These are phyloP conservation scores for Catharanthus roseus DNA, from an alignment of 257 asterid species.

Conservation along the genomic window DNA sequence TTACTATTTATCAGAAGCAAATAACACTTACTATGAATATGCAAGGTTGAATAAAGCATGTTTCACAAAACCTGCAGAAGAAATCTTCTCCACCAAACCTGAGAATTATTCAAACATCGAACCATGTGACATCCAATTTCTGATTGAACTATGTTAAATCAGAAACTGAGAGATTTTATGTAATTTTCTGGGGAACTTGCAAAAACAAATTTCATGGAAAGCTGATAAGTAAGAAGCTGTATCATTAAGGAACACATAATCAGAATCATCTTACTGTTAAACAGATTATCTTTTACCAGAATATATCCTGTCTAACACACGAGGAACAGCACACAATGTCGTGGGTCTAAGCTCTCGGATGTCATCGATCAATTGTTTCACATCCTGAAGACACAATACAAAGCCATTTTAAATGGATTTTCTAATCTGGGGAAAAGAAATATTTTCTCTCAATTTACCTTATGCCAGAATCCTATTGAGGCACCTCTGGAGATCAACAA, in stretches of 20 bases:
- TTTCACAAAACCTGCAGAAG: slow-evolving; percentile 50
- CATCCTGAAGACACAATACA: slow-evolving; percentile 41
- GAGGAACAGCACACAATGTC: slow-evolving; percentile 64
- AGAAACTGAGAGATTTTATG: not conserved
- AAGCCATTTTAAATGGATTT: not conserved
- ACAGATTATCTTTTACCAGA: slow-evolving; percentile 36
- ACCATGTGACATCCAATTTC: not conserved
- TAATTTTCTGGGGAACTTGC: not conserved
- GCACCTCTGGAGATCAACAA: slow-evolving; percentile 68
- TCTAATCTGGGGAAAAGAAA: not conserved
- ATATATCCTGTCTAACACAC: slow-evolving; percentile 76
- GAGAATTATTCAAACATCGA: slow-evolving; percentile 12
- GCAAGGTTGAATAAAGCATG: slow-evolving; percentile 57
- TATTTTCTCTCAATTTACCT: slow-evolving; percentile 28
- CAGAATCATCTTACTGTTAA: not conserved
- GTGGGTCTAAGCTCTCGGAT: slow-evolving; percentile 76
- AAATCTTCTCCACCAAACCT: slow-evolving; percentile 68
- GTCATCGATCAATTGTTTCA: slow-evolving; percentile 58
- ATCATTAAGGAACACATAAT: not conserved
- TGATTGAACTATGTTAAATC: not conserved
- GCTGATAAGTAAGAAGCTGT: not conserved
- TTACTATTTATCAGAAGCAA: not conserved
- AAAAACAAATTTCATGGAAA: not conserved
- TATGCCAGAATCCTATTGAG: slow-evolving; percentile 81
- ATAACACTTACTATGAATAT: slow-evolving; percentile 59